phyloP scores from a whole-genome alignment of 2,329 filamentous ascomycete genomes.

The Endoconidiophora laricicola region DNA sequence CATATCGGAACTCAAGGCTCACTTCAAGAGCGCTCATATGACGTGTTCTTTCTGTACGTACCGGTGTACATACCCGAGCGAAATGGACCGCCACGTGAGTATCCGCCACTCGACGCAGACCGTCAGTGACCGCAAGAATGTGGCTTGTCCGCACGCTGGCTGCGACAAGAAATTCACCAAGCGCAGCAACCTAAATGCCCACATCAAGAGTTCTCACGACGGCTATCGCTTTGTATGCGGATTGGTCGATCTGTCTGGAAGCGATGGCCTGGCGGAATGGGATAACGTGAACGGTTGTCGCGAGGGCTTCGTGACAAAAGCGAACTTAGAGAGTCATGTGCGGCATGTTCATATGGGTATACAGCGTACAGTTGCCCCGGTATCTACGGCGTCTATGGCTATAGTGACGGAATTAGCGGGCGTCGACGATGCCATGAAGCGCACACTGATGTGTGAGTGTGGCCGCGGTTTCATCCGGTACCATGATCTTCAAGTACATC shows the following conservation, averaged over 20 bases:
- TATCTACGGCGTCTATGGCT: slow-evolving; percentile 15
- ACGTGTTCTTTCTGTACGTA: slow-evolving; percentile 60
- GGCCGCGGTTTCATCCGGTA: slow-evolving; percentile 30
- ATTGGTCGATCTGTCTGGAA: slow-evolving; percentile 36
- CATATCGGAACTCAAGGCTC: slow-evolving; percentile 51
- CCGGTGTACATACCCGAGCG: slow-evolving; percentile 46
- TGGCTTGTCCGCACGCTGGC: slow-evolving; percentile 47
- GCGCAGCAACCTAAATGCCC: slow-evolving; percentile 65
- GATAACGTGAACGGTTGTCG: slow-evolving; percentile 53
- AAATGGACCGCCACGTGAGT: slow-evolving; percentile 63
- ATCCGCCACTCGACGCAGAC: slow-evolving; percentile 50
- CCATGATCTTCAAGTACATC: slow-evolving; percentile 32
- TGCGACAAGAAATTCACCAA: slow-evolving; percentile 69
- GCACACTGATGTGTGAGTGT: slow-evolving; percentile 32
- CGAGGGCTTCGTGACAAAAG: slow-evolving; percentile 58
- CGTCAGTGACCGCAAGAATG: slow-evolving; percentile 46
- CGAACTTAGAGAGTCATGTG: slow-evolving; percentile 67
- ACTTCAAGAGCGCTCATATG: slow-evolving; percentile 58
- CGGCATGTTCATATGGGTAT: slow-evolving; percentile 62
- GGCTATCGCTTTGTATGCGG: slow-evolving; percentile 69
- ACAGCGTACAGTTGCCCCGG: slow-evolving; percentile 23
- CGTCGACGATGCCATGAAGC: slow-evolving; percentile 23
- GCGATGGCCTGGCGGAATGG: slow-evolving; percentile 43
- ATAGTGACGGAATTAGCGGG: slow-evolving; percentile 29
- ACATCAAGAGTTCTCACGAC: slow-evolving; percentile 62